Percentiles rank a stretch among this genome's conserved stretches.
phyloP scores from a whole-genome alignment of 1,284 basidiomycete species.

The Cutaneotrichosporon cutaneum region DNA sequence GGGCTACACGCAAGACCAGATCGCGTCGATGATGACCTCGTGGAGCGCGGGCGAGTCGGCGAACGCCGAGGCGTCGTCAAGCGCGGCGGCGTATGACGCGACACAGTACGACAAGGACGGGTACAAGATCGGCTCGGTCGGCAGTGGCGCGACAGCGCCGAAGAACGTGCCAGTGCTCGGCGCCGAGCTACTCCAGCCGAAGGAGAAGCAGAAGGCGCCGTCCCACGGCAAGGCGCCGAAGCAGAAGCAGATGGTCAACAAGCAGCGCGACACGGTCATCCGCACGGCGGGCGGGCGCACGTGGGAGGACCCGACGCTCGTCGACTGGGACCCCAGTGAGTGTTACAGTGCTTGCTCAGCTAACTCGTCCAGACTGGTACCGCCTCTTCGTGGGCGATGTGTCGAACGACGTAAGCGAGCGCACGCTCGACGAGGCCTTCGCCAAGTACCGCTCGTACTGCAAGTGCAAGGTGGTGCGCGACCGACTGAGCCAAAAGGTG shows the following conservation, averaged over 20 bases:
- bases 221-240: constrained; percentile 14
- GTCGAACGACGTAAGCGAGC: constrained; percentile 96
- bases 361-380: constrained; percentile 74
- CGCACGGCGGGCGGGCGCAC: constrained; percentile 91
- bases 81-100: neutral
- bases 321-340: constrained; percentile 97
- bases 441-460: constrained; percentile 86
- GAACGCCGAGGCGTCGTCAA: constrained; percentile 13
- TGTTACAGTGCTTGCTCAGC: constrained; percentile 24
- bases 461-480: constrained; percentile 92
- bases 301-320: constrained; percentile 95
- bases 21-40: constrained; percentile 31
- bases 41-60: constrained; percentile 12
- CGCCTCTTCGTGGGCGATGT: constrained; percentile 96
- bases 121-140: constrained; percentile 22
- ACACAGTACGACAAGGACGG: constrained; percentile 23
- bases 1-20: constrained; percentile 44
- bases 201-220: constrained; percentile 19
- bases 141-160: constrained; percentile 9
- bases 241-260: constrained; percentile 27
- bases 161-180: constrained; percentile 25
- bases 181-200: constrained; percentile 34
- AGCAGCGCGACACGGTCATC: constrained; percentile 70
- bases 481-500: constrained; percentile 84
- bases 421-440: constrained; percentile 88